phyloP scores from a whole-genome alignment of 306 rosid genomes.

The Vicia villosa region DNA sequence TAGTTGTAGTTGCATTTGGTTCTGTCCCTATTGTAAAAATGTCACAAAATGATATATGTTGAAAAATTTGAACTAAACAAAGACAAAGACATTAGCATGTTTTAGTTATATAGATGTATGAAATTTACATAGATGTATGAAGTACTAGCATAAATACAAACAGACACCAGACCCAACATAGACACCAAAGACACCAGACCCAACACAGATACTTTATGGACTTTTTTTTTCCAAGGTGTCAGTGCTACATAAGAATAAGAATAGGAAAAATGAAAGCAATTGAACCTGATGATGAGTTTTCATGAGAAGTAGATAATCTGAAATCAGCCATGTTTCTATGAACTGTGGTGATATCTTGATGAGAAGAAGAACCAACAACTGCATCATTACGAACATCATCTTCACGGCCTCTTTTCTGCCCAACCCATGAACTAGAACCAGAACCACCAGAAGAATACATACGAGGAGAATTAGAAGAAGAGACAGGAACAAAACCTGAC shows the following conservation, averaged over 20 bases:
- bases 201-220: too few species aligned
- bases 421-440: slow-evolving; percentile 42
- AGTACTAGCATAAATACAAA: too few species aligned
- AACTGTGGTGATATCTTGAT: slow-evolving; percentile 28
- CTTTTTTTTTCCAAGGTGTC: too few species aligned
- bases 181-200: too few species aligned
- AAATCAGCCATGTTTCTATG: slow-evolving; percentile 38
- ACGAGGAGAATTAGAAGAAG: slow-evolving; percentile 32
- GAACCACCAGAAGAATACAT: slow-evolving; percentile 35
- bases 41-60: background rate
- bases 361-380: background rate
- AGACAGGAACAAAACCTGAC: slow-evolving; percentile 41
- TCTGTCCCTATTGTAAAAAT: slow-evolving; percentile 16
- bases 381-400: slow-evolving; percentile 14
- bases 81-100: too few species aligned
- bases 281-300: slow-evolving; percentile 51
- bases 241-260: background rate
- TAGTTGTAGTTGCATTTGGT: background rate
- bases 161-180: too few species aligned
- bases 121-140: too few species aligned
- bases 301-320: slow-evolving; percentile 32
- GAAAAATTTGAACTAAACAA: background rate
- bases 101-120: too few species aligned
- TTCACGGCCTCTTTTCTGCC: slow-evolving; percentile 76
- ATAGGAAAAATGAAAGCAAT: background rate